Conservation (phyloP, 1,284 basidiomycete species). For the Rugosomyces carneus region DNA sequence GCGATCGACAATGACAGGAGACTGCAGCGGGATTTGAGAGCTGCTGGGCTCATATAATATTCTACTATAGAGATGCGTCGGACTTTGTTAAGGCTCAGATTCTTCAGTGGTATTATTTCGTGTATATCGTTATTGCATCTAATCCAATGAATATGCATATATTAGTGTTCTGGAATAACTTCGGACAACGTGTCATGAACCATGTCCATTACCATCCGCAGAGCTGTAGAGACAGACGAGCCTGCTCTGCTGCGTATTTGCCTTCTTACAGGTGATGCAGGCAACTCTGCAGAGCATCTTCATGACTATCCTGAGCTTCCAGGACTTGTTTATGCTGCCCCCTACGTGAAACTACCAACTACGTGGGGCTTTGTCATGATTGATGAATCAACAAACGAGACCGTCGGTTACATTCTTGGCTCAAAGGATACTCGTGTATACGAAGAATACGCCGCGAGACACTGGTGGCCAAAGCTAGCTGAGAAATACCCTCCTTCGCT, state of each 20-base stretch:
- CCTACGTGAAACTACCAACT: slow-evolving; percentile 61
- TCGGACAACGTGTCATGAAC: neutral
- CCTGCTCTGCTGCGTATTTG: slow-evolving; percentile 61
- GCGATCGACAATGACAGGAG: slow-evolving; percentile 50
- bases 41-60: slow-evolving; percentile 55
- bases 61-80: neutral
- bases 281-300: slow-evolving; percentile 52
- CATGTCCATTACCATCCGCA: slow-evolving; percentile 48
- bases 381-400: slow-evolving; percentile 37
- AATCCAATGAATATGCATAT: neutral
- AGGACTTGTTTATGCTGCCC: slow-evolving; percentile 64
- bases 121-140: neutral
- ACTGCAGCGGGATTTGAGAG: slow-evolving; percentile 53
- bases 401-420: slow-evolving; percentile 60
- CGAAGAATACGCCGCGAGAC: slow-evolving; percentile 41
- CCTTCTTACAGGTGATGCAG: slow-evolving; percentile 66
- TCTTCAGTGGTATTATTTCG: neutral
- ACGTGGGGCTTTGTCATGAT: slow-evolving; percentile 71
- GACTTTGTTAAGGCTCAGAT: no score
- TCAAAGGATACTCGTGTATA: slow-evolving; percentile 54
- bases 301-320: slow-evolving; percentile 60
- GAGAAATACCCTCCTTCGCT: slow-evolving; percentile 42
- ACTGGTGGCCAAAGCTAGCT: slow-evolving; percentile 56
- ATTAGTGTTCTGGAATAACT: neutral
- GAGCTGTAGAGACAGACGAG: slow-evolving; percentile 47